Evolutionary conservation across 2,329 filamentous ascomycete species (phyloP), one percentile per base, ranked within the genome.

Genomic region (Karstenula rhodostoma): DNA sequence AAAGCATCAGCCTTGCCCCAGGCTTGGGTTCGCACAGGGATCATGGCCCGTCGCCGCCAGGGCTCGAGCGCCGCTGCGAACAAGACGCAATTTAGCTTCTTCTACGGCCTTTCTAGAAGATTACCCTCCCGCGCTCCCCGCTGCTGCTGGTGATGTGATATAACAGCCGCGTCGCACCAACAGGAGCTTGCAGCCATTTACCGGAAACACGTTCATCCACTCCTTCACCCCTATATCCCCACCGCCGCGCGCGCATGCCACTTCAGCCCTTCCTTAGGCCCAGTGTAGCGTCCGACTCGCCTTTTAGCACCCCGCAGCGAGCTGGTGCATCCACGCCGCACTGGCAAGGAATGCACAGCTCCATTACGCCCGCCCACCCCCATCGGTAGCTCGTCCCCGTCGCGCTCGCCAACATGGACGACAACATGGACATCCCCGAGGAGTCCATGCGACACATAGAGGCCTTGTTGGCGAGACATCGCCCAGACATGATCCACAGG

Each of bases 391-490:
- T 43, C 54, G 58, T 55, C 64, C 56, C 48, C 35, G 35, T 54
- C 55, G 52, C 51, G 43, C 52, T 62, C 50, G 63, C 62, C 62
- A 68, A 55, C 56, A 77, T 76, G 73, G 74, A 77, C 27, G 75
- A 77, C 56, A 66, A 67, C 42, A 56, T 74, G 48, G 72, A 77
- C 22, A 75, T 77, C 46, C 73, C 73, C 12, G 74, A 76, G 33
- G 75, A 77, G 60, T 77, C 74, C 43, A 73, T 76, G 72, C 73
- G 69, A 60, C 75, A 77, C 61, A 73, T 77, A 46, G 73, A 77
- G 64, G 75, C 75, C 22, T 58, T 77, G 62, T 61, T 77, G 59
- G 68, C 68, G 50, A 68, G 73, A 53, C 74, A 77, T 61, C 73
- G 70, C 35, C 75, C 74, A n/a, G 73, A 77, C 25, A 51, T 73